These are phyloP conservation scores for Mallotus nudiflorus DNA, from an alignment of 345 rosid species.

Conservation along the genomic window DNA sequence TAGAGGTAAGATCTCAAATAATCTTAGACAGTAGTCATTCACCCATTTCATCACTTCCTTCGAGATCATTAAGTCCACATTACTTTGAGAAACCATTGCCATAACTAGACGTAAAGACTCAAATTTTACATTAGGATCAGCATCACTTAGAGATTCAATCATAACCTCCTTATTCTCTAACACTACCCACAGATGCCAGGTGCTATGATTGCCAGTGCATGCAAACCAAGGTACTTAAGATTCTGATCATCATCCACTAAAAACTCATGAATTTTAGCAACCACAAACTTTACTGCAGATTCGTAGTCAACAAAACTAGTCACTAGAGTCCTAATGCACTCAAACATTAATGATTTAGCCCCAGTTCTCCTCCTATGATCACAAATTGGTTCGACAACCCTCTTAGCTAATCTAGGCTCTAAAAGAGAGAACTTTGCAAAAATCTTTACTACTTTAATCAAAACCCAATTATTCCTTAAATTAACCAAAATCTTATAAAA, in stretches of 20 bases:
- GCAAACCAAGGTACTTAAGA: conserved; percentile 91
- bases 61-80: conserved; percentile 48
- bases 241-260: conserved; percentile 84
- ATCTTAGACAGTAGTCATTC: conserved; percentile 32
- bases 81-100: conserved; percentile 86
- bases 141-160: conserved; percentile 79
- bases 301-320: conserved; percentile 81
- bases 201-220: conserved; percentile 66
- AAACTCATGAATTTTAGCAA: conserved; percentile 60
- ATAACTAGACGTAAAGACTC: conserved; percentile 79
- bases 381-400: conserved; percentile 81
- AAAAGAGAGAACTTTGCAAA: conserved; percentile 68
- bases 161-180: conserved; percentile 86
- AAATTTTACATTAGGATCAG: conserved; percentile 73
- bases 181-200: conserved; percentile 76
- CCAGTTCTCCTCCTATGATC: conserved; percentile 81
- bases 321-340: conserved; percentile 79
- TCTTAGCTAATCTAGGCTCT: conserved; percentile 83
- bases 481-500: conserved; percentile 78
- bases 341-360: conserved; percentile 83
- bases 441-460: conserved; percentile 84
- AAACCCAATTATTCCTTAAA: conserved; percentile 88
- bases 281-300: conserved; percentile 77
- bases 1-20: background rate
- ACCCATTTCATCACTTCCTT: conserved; percentile 52